Evolutionary conservation across 2,329 filamentous ascomycete genomes (phyloP).

Genomic region (Curvularia hawaiiensis): DNA sequence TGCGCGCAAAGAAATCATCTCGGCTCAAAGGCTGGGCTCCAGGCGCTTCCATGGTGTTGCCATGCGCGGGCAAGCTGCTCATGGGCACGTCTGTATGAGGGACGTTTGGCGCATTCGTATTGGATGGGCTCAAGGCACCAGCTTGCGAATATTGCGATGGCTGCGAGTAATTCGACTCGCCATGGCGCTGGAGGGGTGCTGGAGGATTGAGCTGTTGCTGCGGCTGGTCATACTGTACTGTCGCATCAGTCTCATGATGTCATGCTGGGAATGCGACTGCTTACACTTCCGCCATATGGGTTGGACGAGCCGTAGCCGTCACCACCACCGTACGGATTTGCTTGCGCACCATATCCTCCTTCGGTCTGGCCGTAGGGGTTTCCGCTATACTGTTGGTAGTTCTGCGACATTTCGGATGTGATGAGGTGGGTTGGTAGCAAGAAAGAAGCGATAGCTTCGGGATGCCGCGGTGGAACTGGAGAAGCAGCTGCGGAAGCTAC

Average conservation of each 20-base stretch:
- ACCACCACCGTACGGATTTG: constrained; percentile 49
- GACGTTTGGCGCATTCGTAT: constrained; percentile 29
- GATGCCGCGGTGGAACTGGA: constrained; percentile 27
- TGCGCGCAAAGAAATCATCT: constrained; percentile 70
- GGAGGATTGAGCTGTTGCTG: constrained; percentile 32
- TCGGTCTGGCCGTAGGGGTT: constrained; percentile 18
- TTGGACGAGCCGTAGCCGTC: constrained; percentile 38
- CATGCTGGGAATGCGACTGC: constrained; percentile 8
- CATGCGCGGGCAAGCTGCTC: constrained; percentile 12
- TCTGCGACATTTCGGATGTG: constrained; percentile 38
- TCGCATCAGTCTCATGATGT: constrained; percentile 16
- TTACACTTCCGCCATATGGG: constrained; percentile 40
- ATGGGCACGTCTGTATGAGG: constrained; percentile 25
- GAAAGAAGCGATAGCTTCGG: constrained; percentile 21
- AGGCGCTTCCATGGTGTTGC: constrained; percentile 59
- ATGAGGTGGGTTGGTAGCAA: constrained; percentile 14
- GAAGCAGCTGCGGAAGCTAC: constrained; percentile 34
- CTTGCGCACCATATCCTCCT: constrained; percentile 14
- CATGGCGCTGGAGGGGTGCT: constrained; percentile 40
- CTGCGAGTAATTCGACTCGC: constrained; percentile 47
- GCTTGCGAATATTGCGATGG: constrained; percentile 44
- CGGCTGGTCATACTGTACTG: constrained; percentile 29
- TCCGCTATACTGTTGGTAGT: constrained; percentile 58
- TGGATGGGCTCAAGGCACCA: constrained; percentile 23
- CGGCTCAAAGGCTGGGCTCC: constrained; percentile 59